Conservation (phyloP, 1,139 yeast species). For the Saccharomyces hybrid region DNA sequence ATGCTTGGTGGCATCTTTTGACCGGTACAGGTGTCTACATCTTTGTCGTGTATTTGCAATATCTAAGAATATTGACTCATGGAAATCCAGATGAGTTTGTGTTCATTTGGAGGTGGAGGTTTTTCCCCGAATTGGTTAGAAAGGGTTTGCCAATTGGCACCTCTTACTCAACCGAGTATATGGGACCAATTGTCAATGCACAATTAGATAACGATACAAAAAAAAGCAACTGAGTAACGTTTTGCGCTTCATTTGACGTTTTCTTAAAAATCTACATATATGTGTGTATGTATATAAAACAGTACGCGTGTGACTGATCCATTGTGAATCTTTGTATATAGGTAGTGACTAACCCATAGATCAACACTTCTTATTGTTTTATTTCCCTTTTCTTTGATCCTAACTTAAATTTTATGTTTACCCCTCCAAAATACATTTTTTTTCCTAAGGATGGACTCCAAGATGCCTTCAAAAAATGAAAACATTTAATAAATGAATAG, state of each 20-base stretch:
- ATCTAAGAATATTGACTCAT: slow-evolving; percentile 53
- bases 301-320: background rate
- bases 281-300: background rate
- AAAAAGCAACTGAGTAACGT: background rate
- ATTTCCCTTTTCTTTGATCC: background rate
- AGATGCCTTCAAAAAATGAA: background rate
- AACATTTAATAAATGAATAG: background rate
- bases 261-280: background rate
- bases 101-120: slow-evolving; percentile 45
- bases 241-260: background rate
- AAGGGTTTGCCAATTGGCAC: slow-evolving; percentile 20
- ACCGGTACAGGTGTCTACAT: slow-evolving; percentile 79
- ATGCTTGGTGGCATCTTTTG: slow-evolving; percentile 96
- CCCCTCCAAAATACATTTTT: background rate
- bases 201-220: background rate
- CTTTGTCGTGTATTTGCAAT: slow-evolving; percentile 53
- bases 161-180: slow-evolving; percentile 22
- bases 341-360: background rate
- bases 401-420: background rate
- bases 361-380: background rate
- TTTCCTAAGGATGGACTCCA: no score
- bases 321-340: background rate
- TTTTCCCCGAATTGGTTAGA: slow-evolving; percentile 38
- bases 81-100: slow-evolving; percentile 45
- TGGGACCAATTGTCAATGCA: slow-evolving; percentile 17